Evolutionary conservation across 1,284 basidiomycete species (phyloP).

Genomic region (Microbotryum lychnidis-dioicae): DNA sequence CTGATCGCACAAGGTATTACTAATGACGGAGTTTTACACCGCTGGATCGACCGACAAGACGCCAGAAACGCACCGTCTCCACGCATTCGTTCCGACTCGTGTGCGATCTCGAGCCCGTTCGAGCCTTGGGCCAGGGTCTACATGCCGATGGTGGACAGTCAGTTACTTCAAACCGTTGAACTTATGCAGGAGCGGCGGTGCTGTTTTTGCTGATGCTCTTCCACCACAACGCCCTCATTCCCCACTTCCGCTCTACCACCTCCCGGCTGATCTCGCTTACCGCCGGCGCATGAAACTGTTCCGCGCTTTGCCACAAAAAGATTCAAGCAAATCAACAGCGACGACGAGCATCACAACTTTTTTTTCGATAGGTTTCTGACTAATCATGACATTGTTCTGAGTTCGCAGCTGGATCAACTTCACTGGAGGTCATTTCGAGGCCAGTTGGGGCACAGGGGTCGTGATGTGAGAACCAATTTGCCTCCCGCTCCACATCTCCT

Average conservation of each 20-base stretch:
- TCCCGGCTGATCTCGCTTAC: too few species aligned
- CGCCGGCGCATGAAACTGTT: too few species aligned
- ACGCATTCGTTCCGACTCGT: slow-evolving; percentile 21
- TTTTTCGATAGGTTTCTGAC: not conserved
- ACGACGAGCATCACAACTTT: too few species aligned
- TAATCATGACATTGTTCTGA: not conserved
- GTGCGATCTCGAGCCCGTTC: slow-evolving; percentile 28
- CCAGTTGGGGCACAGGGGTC: slow-evolving; percentile 12
- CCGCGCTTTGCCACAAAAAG: not conserved
- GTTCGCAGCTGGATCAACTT: slow-evolving; percentile 25
- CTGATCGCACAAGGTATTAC: too few species aligned
- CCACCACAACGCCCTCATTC: too few species aligned
- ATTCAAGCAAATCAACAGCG: not conserved
- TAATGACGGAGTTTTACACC: too few species aligned
- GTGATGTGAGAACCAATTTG: slow-evolving; percentile 4
- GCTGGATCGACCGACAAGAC: too few species aligned
- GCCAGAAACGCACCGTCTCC: not conserved
- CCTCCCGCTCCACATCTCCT: not conserved
- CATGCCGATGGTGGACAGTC: slow-evolving; percentile 24
- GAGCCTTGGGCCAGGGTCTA: slow-evolving; percentile 18
- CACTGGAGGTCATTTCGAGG: slow-evolving; percentile 23
- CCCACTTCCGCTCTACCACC: too few species aligned
- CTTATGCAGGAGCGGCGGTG: not conserved
- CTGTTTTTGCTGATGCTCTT: not conserved
- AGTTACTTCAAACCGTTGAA: not conserved